phyloP scores from a whole-genome alignment of 306 rosid species.

The Dicorynia guianensis region DNA sequence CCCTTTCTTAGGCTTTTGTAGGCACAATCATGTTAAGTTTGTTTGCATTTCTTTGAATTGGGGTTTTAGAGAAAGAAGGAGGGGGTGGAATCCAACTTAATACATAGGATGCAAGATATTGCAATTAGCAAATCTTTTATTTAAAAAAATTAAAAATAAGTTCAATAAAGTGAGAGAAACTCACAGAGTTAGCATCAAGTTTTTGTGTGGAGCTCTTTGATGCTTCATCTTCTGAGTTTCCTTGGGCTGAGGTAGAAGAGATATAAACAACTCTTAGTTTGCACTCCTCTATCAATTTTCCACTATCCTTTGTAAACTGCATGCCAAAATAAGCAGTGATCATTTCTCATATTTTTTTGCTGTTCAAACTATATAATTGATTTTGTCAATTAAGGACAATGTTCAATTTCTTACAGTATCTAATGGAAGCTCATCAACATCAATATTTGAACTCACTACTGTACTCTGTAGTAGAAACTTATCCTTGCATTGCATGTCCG shows the following conservation, averaged over 20 bases:
- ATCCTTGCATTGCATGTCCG: conserved; percentile 88
- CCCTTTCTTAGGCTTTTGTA: conserved; percentile 13
- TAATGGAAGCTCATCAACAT: conserved; percentile 78
- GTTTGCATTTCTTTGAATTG: not conserved
- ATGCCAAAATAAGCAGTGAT: conserved; percentile 33
- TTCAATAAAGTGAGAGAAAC: conserved; percentile 41
- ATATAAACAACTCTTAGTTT: conserved; percentile 80
- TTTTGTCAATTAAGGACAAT: conserved; percentile 34
- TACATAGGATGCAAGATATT: conserved; percentile 15
- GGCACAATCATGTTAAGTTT: not conserved
- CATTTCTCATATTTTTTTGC: conserved; percentile 3
- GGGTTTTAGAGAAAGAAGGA: not conserved
- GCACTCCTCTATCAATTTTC: conserved; percentile 80
- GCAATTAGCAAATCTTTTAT: conserved; percentile 13
- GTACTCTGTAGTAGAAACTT: conserved; percentile 96
- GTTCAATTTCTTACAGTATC: conserved; percentile 68
- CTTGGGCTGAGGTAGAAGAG: conserved; percentile 53
- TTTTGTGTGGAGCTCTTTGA: conserved; percentile 52
- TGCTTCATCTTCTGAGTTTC: conserved; percentile 70
- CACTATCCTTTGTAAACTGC: conserved; percentile 88
- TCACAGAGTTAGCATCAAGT: conserved; percentile 67
- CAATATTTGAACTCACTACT: conserved; percentile 67
- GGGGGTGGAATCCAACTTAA: conserved; percentile 21
- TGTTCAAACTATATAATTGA: conserved; percentile 30
- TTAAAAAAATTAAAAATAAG: conserved; percentile 31